Evolutionary conservation across 257 asterid species (phyloP), one percentile per base, ranked within the genome.

Genomic region (Solanum sitiens): DNA sequence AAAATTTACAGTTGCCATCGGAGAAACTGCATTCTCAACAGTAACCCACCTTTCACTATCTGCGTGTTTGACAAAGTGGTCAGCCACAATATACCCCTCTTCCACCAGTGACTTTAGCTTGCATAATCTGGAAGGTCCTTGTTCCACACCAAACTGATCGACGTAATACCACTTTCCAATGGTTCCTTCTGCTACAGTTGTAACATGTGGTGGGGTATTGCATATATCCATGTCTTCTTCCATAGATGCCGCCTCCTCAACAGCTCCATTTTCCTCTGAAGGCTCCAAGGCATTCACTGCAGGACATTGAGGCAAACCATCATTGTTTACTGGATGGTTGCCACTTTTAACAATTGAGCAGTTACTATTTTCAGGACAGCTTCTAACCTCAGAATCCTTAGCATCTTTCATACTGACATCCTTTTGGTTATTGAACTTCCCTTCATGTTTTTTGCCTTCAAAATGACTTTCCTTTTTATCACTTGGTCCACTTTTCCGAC

Each of bases 171-270:
- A 97, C 90, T 97, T 97, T 20, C 98, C 99, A 14, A 92, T 32
- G 89, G 87, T 89, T 80, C 94, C 92, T 93, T 93, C 93, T 45
- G 91, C 89, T 87, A 90, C 92, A 74, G 87, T 89, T 44, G 98
- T 93, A 85, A 86, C 94, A 88, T 96, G 99, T n/a, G 99, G 99
- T 1, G 99, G 99, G 42, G 99, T 97, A 88, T 96, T 91, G 90
- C 99, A 96, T 59, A 97, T 97, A 90, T 97, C 99, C 99, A 97
- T 97, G 90, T 97, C 99, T 89, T 96, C 99, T 90, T 97, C 99
- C 99, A 97, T 97, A 72, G 99, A 96, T 40, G 92, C 94, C 68
- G 88, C 90, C 91, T 95, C 99, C 90, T 93, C 98, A 50, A 87
- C 75, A 89, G 87, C 72, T 85, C 94, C 95, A 90, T 91, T 92